Base-by-base conservation (phyloP, 306 rosid species). In the Ormosia emarginata region DNA sequence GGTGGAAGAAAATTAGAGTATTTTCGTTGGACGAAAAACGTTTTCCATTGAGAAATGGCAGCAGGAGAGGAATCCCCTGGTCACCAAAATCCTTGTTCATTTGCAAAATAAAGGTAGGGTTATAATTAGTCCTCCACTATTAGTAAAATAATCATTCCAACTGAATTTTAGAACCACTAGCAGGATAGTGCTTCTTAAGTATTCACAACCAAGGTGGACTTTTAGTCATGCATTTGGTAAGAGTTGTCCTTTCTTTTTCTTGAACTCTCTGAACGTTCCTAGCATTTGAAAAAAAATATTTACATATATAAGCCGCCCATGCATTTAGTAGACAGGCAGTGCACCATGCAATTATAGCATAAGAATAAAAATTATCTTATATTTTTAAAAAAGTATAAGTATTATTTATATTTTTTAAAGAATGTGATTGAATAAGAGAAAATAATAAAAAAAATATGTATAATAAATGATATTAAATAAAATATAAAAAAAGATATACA, bases 131-230 rank as follows among this genome's bases (percentile, higher is more conserved):
- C 64, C 17, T 53, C 49, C 63, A 76, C 63, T 76, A 44, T 15
- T 9, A 47, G 56, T 76, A 46, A 32, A 44, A 32, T 62, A 76
- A 13, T 47, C 49, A 46, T 43, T 76, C 10, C 44, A n/a, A 15
- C 29, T 14, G 49, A 55, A 49, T 62, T 63, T 34, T 17, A 46
- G 49, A 77, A 76, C 71, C 71, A 76, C 59, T 76, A 33, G 11
- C 11, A 76, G 9, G 71, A 76, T 76, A 76, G 53, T 71, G 71
- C 84, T 57, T 61, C 36, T 5, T 63, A 61, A 62, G 70, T 40
- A 71, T 59, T 61, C 55, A 30, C 53, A 64, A 64, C 32, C 59
- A 73, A 63, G 57, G n/a, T 73, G 75, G 49, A 62, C 74, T 49
- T 62, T 32, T 64, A 39, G 40, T 14, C 37, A 64, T 40, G 52